A percentile compares a stretch with the other conserved stretches of the same genome.
These are phyloP conservation scores for Mycena sanguinolenta DNA, from an alignment of 768 basidiomycete species.

Conservation along the genomic window DNA sequence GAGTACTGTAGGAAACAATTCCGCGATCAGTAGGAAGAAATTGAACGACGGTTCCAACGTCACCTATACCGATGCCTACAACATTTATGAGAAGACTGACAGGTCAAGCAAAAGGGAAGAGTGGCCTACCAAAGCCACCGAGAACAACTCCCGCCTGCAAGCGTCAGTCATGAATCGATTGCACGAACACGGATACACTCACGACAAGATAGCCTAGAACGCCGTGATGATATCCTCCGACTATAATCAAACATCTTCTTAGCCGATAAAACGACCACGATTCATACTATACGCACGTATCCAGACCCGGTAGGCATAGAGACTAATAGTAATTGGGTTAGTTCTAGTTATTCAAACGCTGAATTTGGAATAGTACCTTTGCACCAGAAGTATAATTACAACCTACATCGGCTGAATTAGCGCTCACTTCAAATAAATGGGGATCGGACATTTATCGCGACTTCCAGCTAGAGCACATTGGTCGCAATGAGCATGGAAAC, in stretches of 20 bases:
- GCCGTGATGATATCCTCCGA: conserved; percentile 54
- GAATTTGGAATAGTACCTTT: conserved; percentile 48
- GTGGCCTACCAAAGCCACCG: conserved; percentile 54
- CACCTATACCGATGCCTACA: conserved; percentile 53
- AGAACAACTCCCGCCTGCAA: conserved; percentile 49
- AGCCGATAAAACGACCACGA: neutral
- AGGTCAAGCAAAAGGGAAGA: neutral
- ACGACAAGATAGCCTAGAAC: conserved; percentile 53
- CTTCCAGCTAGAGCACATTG: conserved; percentile 50
- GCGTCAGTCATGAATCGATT: neutral
- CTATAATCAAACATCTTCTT: conserved; percentile 36
- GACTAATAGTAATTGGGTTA: conserved; percentile 39
- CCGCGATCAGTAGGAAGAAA: neutral
- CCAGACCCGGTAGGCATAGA: conserved; percentile 63
- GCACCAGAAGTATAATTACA: conserved; percentile 58
- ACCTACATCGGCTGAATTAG: conserved; percentile 44
- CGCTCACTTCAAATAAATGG: neutral
- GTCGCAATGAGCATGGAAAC: neutral
- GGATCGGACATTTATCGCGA: conserved; percentile 54
- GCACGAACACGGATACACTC: conserved; percentile 24
- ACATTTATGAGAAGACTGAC: neutral
- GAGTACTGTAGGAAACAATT: conserved; percentile 41
- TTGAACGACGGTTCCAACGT: conserved; percentile 13
- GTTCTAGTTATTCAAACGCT: neutral
- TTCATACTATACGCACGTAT: conserved; percentile 56